These are phyloP conservation scores for Annulohypoxylon bovei DNA, from an alignment of 495 filamentous ascomycete species.

Conservation along the genomic window DNA sequence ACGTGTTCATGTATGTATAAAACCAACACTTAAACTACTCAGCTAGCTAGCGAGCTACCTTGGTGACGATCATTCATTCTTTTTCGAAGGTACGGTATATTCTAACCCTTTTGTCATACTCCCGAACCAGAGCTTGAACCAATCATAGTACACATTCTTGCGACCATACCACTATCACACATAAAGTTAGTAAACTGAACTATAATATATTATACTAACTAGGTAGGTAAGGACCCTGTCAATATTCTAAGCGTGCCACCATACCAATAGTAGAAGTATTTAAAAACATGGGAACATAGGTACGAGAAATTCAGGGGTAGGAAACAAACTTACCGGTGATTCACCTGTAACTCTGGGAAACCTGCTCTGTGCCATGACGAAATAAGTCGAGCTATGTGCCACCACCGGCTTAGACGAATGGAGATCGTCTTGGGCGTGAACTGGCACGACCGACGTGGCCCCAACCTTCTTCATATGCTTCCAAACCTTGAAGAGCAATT, in stretches of 20 bases:
- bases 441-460: constrained; percentile 45
- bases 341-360: constrained; percentile 45
- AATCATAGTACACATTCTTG: constrained; percentile 43
- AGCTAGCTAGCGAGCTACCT: too few relatives aligned
- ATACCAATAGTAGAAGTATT: not conserved
- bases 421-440: constrained; percentile 25
- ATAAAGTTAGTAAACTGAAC: constrained; percentile 3
- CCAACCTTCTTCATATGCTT: constrained; percentile 50
- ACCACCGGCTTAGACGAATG: constrained; percentile 38
- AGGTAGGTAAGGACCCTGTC: too few relatives aligned
- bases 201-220: not conserved
- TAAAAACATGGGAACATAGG: not conserved
- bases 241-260: too few relatives aligned
- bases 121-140: constrained; percentile 41
- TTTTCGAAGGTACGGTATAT: constrained; percentile 39
- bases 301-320: not conserved
- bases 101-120: constrained; percentile 45
- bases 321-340: constrained; percentile 46
- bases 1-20: not conserved
- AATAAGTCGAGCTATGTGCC: constrained; percentile 48
- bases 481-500: constrained; percentile 51
- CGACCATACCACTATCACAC: constrained; percentile 43
- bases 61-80: constrained; percentile 1
- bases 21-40: not conserved
- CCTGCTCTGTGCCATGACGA: constrained; percentile 43